These are phyloP conservation scores for Ophiostoma pallidulum DNA, from an alignment of 2,329 filamentous ascomycete genomes.

Conservation along the genomic window DNA sequence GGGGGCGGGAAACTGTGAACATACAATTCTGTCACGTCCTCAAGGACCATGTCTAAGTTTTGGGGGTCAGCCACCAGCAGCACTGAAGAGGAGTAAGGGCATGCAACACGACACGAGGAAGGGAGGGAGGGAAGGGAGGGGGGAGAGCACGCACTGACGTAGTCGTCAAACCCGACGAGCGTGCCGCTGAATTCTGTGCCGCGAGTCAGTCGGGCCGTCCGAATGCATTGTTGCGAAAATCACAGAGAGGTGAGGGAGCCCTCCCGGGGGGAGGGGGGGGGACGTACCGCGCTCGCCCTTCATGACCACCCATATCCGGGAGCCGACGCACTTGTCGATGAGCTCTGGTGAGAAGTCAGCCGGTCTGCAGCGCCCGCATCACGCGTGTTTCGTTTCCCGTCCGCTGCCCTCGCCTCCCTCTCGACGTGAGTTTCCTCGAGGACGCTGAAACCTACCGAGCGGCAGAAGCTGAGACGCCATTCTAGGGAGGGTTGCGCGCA, in stretches of 20 bases:
- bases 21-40: constrained; percentile 95
- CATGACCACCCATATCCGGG: constrained; percentile 98
- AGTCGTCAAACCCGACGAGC: constrained; percentile 93
- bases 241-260: too few relatives aligned
- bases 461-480: constrained; percentile 70
- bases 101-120: not conserved
- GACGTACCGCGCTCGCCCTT: constrained; percentile 88
- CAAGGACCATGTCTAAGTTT: constrained; percentile 92
- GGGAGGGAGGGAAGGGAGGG: not conserved
- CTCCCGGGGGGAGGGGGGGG: too few relatives aligned
- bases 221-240: too few relatives aligned
- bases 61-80: too few relatives aligned
- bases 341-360: constrained; percentile 54
- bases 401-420: too few relatives aligned
- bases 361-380: too few relatives aligned
- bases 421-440: too few relatives aligned
- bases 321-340: constrained; percentile 98
- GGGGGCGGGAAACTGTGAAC: constrained; percentile 20
- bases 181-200: constrained; percentile 87
- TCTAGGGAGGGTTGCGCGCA: too few relatives aligned
- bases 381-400: too few relatives aligned
- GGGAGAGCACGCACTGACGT: constrained; percentile 74
- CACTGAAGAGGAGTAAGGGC: too few relatives aligned
- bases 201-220: not conserved
- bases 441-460: constrained; percentile 41